Base-by-base conservation (phyloP, 2,329 filamentous ascomycete species). In the Metarhizium brunneum region DNA sequence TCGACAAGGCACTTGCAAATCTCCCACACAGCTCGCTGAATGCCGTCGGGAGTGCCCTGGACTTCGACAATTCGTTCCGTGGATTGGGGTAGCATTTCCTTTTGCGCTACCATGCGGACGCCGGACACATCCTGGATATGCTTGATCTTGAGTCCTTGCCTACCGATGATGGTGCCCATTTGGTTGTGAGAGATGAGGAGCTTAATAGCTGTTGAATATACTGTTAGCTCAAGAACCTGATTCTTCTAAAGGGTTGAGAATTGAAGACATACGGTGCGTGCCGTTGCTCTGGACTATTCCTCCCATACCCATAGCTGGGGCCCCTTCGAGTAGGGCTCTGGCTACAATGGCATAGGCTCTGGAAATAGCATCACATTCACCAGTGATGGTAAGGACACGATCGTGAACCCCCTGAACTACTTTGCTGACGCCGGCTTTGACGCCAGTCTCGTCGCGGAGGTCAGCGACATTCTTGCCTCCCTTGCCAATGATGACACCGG, bases 161-260 rank as follows among this genome's bases (percentile, higher is more conserved):
- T 86, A 66, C 94, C 94, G 69, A 99, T 99, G 76, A 99, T 96
- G 66, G 94, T 99, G 60, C 94, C 94, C 94, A 99, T 99, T 76
- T 99, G 94, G 73, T 97, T 97, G 78, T 99, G 92, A 38, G 94
- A 99, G 73, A 99, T 97, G 70, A 99, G 86, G 36, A 99, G 86
- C 69, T 96, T 96, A 72, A 99, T 89, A 59, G 94, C 94, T 99
- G 63, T 25, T 16, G 32, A 49, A 13, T 2, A n/a, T 25, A n/a
- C 16, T 14, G 14, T 57, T 45, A 55, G 53, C 42, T 29, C 6
- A 4, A 36, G 4, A 11, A n/a, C n/a, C 30, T 38, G 20, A 8
- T 6, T 36, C 11, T 1, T 14, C n/a, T 18, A 29, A 10, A 32
- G 20, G 38, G 30, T 25, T 10, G 14, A 5, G 16, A 3, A 43